A percentile compares a stretch with the other conserved stretches of the same genome.
phyloP scores from a whole-genome alignment of 2,329 filamentous ascomycete species.

The Aspergillus melleus region DNA sequence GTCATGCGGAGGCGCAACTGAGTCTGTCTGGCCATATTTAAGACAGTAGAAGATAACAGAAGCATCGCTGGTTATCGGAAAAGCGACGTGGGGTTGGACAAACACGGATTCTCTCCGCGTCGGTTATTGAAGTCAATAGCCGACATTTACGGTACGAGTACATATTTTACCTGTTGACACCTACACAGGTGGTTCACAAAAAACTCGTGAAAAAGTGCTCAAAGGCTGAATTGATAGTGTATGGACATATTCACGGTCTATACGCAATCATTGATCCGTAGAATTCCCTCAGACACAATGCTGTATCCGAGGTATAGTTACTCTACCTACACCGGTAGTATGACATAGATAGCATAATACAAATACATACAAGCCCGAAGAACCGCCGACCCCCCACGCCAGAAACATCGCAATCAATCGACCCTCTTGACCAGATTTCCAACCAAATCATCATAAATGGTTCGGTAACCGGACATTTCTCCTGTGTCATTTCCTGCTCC shows the following conservation, averaged over 20 bases:
- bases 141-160: slow-evolving; percentile 5
- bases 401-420: not conserved
- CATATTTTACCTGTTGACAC: too few relatives aligned
- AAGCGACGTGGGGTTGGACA: slow-evolving; percentile 12
- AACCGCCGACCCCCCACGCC: not conserved
- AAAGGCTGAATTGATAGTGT: too few relatives aligned
- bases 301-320: too few relatives aligned
- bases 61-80: not conserved
- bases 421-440: not conserved
- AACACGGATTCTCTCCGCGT: slow-evolving; percentile 27
- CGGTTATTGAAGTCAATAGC: slow-evolving; percentile 21
- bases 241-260: too few relatives aligned
- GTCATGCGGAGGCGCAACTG: not conserved
- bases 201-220: too few relatives aligned
- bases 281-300: too few relatives aligned
- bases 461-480: slow-evolving; percentile 4
- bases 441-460: not conserved
- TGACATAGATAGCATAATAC: too few relatives aligned
- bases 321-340: too few relatives aligned
- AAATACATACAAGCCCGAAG: not conserved
- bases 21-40: too few relatives aligned
- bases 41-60: too few relatives aligned
- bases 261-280: too few relatives aligned
- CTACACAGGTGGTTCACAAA: too few relatives aligned
- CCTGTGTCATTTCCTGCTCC: not conserved